Conservation (phyloP, 495 filamentous ascomycete genomes). For the Penicillium antarcticum region DNA sequence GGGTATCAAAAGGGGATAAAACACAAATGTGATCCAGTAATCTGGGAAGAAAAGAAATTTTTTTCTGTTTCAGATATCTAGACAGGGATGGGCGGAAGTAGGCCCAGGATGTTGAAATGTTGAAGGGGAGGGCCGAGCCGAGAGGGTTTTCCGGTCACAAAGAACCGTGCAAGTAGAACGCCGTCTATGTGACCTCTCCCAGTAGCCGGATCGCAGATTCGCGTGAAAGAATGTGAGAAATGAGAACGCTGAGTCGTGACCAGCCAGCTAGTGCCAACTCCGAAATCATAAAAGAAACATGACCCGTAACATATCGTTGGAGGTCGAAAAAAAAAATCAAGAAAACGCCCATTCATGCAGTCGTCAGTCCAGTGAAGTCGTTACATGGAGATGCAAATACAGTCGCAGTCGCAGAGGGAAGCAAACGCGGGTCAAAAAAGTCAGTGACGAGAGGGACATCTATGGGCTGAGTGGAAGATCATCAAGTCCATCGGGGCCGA, state of each 20-base stretch:
- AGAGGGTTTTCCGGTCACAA: conserved; percentile 10
- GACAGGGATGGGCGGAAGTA: conserved; percentile 27
- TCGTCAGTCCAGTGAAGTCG: conserved; percentile 46
- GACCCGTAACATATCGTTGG: conserved; percentile 20
- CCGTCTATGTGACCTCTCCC: conserved; percentile 7
- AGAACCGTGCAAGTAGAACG: conserved; percentile 10
- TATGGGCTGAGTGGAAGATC: conserved; percentile 45
- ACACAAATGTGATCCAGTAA: conserved; percentile 20
- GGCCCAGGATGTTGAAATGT: conserved; percentile 19
- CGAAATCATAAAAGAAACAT: conserved; percentile 28
- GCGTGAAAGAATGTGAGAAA: background rate
- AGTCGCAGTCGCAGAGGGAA: conserved; percentile 29
- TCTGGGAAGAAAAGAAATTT: conserved; percentile 21
- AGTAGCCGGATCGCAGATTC: background rate
- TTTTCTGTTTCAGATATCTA: conserved; percentile 31
- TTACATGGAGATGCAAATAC: conserved; percentile 41
- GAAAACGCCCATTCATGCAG: conserved; percentile 49
- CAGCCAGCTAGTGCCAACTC: conserved; percentile 38
- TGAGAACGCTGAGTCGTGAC: conserved; percentile 31
- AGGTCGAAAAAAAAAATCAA: conserved; percentile 25
- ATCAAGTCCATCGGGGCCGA: conserved; percentile 40
- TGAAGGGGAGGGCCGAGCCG: conserved; percentile 4
- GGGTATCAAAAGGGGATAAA: conserved; percentile 26
- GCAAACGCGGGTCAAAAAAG: conserved; percentile 7
- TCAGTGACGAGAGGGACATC: conserved; percentile 6